Evolutionary conservation across 169 alveolate species (phyloP).

Genomic region (Cryptosporidium xiaoi): DNA sequence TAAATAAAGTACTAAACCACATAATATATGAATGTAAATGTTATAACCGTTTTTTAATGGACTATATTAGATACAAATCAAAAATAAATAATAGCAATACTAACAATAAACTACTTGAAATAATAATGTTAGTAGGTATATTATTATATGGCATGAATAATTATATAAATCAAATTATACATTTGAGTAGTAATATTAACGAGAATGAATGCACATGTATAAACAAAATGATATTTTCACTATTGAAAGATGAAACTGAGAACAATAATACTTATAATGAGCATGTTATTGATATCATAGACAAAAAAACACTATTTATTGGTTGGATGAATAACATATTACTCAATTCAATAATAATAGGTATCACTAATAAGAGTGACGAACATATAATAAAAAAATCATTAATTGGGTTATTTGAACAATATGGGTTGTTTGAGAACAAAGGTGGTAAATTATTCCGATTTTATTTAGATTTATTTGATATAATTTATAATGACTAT

Average conservation of each 20-base stretch:
- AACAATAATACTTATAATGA: neutral
- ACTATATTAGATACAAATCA: no score
- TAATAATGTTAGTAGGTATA: neutral
- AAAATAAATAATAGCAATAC: no score
- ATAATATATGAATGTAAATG: no score
- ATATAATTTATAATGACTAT: slow-evolving; percentile 37
- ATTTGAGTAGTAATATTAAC: no score
- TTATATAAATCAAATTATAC: neutral
- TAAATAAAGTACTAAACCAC: no score
- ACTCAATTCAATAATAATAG: neutral
- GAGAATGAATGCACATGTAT: neutral
- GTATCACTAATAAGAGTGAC: neutral
- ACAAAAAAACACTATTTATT: neutral
- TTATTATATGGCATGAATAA: neutral
- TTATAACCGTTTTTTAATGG: no score
- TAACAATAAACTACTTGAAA: neutral
- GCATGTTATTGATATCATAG: neutral
- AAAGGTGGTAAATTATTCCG: slow-evolving; percentile 5
- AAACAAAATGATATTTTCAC: neutral
- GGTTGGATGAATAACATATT: slow-evolving; percentile 1
- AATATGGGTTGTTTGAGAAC: neutral
- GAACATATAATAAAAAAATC: neutral
- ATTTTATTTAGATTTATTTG: slow-evolving; percentile 46
- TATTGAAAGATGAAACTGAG: neutral
- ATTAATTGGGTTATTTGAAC: neutral